Percentiles rank a stretch among this genome's conserved stretches.
Evolutionary conservation across 164 flowering plant species (phyloP).

Genomic region (Tetracentron sinense): DNA sequence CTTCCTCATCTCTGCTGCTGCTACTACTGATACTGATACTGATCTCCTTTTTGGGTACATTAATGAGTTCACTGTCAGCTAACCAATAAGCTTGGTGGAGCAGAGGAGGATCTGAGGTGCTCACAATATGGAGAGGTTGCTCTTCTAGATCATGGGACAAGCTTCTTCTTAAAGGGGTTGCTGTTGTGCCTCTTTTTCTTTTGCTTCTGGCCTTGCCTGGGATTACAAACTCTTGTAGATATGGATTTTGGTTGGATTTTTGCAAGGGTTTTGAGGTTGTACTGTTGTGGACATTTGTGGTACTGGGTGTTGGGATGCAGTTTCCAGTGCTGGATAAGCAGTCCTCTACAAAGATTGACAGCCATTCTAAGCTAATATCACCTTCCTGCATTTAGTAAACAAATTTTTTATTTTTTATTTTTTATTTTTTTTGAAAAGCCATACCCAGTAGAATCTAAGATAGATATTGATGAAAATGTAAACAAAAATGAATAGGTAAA

Average conservation of each 20-base stretch:
- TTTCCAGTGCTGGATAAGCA: slow-evolving; percentile 46
- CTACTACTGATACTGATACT: too few relatives aligned
- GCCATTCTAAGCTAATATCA: slow-evolving; percentile 56
- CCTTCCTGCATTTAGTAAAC: slow-evolving; percentile 40
- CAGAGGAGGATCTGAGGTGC: slow-evolving; percentile 38
- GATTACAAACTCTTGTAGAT: slow-evolving; percentile 25
- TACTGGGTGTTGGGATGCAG: slow-evolving; percentile 27
- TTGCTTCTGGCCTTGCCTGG: slow-evolving; percentile 54
- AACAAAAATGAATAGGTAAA: background rate
- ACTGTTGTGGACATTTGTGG: slow-evolving; percentile 1
- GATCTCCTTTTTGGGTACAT: slow-evolving; percentile 29
- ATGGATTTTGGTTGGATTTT: slow-evolving; percentile 14
- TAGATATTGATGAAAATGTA: background rate
- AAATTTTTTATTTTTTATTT: too few relatives aligned
- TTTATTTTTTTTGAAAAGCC: too few relatives aligned
- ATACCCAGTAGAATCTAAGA: background rate
- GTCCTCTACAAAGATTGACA: slow-evolving; percentile 55
- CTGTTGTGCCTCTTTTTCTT: slow-evolving; percentile 33
- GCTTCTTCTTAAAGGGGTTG: slow-evolving; percentile 15
- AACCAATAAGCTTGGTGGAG: slow-evolving; percentile 58
- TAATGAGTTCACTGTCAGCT: slow-evolving; percentile 60
- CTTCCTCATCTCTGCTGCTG: slow-evolving; percentile 11
- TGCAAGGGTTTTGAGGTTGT: slow-evolving; percentile 12
- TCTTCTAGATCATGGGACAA: slow-evolving; percentile 20
- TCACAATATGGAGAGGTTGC: slow-evolving; percentile 19